These are phyloP conservation scores for Arthrobotrys iridis DNA, from an alignment of 2,329 filamentous ascomycete species.

Conservation along the genomic window DNA sequence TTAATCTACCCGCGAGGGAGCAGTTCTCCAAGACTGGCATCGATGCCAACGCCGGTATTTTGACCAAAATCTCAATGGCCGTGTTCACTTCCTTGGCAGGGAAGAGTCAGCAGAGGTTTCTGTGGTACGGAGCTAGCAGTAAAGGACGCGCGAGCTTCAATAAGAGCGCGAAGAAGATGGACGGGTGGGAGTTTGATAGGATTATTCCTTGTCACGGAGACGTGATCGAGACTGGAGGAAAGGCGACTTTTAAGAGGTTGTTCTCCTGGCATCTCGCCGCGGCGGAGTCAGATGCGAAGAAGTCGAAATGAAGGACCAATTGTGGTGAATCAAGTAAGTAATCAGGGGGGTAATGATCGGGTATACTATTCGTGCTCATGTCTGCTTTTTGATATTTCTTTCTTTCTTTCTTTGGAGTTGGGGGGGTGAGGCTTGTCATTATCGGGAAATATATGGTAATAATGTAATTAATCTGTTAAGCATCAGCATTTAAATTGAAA, in stretches of 20 bases:
- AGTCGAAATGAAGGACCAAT: not conserved
- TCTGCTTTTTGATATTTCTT: not conserved
- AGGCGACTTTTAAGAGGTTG: slow-evolving; percentile 78
- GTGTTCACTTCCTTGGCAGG: slow-evolving; percentile 72
- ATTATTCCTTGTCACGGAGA: slow-evolving; percentile 95
- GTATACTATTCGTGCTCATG: not conserved
- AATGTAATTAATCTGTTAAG: slow-evolving; percentile 9
- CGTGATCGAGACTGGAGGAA: slow-evolving; percentile 78
- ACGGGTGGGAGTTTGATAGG: slow-evolving; percentile 82
- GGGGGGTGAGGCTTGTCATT: not conserved
- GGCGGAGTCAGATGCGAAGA: slow-evolving; percentile 36
- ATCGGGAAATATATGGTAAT: not conserved
- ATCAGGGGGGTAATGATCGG: not conserved
- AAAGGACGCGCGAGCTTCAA: slow-evolving; percentile 73
- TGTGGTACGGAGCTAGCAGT: slow-evolving; percentile 75
- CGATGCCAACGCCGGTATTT: slow-evolving; percentile 68
- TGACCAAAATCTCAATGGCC: slow-evolving; percentile 68
- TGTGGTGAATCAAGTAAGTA: not conserved
- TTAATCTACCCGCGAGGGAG: slow-evolving; percentile 88
- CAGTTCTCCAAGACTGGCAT: slow-evolving; percentile 75
- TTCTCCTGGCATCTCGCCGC: slow-evolving; percentile 63
- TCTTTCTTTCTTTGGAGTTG: not conserved
- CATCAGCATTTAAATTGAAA: too few species aligned
- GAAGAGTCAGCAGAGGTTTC: slow-evolving; percentile 78
- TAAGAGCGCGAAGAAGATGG: slow-evolving; percentile 74